Evolutionary conservation across 331 rosid genomes (phyloP).

Genomic region (Erythrophleum ivorense): DNA sequence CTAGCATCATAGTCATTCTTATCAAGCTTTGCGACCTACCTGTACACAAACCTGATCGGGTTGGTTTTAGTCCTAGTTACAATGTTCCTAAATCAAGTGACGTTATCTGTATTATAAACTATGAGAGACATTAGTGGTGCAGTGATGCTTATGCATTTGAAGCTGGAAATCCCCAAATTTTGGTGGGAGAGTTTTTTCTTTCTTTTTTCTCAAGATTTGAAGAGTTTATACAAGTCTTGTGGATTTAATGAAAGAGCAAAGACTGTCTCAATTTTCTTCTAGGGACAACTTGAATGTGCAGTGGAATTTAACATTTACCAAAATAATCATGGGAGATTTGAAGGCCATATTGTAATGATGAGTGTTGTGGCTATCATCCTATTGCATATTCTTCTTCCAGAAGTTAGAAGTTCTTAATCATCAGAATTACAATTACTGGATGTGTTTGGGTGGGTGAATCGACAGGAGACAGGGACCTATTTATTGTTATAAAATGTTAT

Average conservation of each 20-base stretch:
- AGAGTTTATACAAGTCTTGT: not conserved
- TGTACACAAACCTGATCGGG: not conserved
- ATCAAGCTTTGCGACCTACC: not conserved
- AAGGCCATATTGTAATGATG: not conserved
- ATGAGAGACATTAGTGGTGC: not conserved
- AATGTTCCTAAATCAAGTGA: slow-evolving; percentile 11
- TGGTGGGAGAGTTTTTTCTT: not conserved
- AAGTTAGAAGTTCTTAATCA: slow-evolving; percentile 5
- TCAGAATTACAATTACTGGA: slow-evolving; percentile 4
- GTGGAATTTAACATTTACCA: not conserved
- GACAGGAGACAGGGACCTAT: not conserved
- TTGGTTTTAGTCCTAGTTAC: not conserved
- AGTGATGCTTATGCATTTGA: not conserved
- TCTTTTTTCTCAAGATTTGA: not conserved
- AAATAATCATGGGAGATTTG: slow-evolving; percentile 7
- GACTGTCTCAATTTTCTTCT: slow-evolving; percentile 1
- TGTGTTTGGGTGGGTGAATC: slow-evolving; percentile 19
- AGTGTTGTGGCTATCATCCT: slow-evolving; percentile 28
- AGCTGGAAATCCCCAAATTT: slow-evolving; percentile 9
- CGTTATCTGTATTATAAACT: not conserved
- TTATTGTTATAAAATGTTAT: not conserved
- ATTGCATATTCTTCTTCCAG: not conserved
- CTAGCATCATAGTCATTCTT: not conserved
- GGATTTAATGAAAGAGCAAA: not conserved
- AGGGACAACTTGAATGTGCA: slow-evolving; percentile 7